phyloP scores from a whole-genome alignment of 2,329 filamentous ascomycete species.

The Exophiala spinifera region DNA sequence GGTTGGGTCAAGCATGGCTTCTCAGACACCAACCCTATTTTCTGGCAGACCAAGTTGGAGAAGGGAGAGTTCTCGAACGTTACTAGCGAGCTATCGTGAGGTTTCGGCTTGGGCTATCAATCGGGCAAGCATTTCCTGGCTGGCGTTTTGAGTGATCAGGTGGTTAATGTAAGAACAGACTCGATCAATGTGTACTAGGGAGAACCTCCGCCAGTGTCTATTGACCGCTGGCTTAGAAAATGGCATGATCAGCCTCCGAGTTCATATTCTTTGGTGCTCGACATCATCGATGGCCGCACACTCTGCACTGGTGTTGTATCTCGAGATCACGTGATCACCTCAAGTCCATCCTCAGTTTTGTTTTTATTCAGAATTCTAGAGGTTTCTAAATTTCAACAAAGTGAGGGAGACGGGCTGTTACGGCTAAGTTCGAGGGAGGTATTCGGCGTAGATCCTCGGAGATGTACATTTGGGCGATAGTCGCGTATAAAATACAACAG shows the following conservation, averaged over 20 bases:
- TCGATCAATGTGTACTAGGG: slow-evolving; percentile 18
- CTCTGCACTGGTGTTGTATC: no score
- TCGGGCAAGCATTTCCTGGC: slow-evolving; percentile 4
- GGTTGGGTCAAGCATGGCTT: slow-evolving; percentile 99
- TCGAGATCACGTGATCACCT: no score
- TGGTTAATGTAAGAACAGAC: slow-evolving; percentile 18
- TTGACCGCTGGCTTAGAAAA: slow-evolving; percentile 9
- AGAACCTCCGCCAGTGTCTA: slow-evolving; percentile 9
- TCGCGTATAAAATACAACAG: no score
- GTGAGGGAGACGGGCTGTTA: not conserved
- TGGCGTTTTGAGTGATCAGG: slow-evolving; percentile 1
- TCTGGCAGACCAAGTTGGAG: slow-evolving; percentile 98
- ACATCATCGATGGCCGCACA: no score
- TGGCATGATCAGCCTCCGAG: not conserved
- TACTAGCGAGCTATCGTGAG: slow-evolving; percentile 45
- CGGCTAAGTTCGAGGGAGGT: not conserved
- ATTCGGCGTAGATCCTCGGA: not conserved
- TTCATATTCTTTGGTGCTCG: not conserved
- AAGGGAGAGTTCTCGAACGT: slow-evolving; percentile 99
- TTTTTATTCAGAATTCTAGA: no score
- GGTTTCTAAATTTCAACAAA: no score
- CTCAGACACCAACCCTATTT: slow-evolving; percentile 96
- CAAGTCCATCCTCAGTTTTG: no score
- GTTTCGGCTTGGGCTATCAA: not conserved
- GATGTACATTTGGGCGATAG: not conserved